Conservation (phyloP, 2,329 filamentous ascomycete genomes). For the Pestalotiopsis sp. region DNA sequence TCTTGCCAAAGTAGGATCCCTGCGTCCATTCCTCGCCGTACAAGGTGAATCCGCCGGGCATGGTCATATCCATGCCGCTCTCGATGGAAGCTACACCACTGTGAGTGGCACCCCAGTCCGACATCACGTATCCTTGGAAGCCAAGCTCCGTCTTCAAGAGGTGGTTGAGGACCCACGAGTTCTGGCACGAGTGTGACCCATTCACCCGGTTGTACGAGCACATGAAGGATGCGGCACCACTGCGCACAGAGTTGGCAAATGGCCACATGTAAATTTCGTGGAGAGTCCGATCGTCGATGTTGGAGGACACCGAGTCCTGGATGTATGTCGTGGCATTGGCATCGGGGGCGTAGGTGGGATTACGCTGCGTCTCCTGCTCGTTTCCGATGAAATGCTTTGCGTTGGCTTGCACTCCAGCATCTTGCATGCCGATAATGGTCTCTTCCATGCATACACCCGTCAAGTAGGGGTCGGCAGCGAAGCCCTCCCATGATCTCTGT, state of each 20-base stretch:
- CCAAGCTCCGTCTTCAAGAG: slow-evolving; percentile 48
- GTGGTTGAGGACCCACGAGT: slow-evolving; percentile 53
- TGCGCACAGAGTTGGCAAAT: slow-evolving; percentile 70
- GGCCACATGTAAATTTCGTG: slow-evolving; percentile 80
- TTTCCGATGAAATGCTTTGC: slow-evolving; percentile 40
- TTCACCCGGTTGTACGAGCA: slow-evolving; percentile 77
- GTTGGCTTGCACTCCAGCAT: slow-evolving; percentile 37
- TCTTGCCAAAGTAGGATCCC: slow-evolving; percentile 45
- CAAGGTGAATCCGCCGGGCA: slow-evolving; percentile 35
- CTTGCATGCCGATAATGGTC: slow-evolving; percentile 35
- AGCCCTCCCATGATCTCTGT: slow-evolving; percentile 65
- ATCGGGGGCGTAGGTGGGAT: slow-evolving; percentile 3
- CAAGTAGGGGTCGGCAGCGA: slow-evolving; percentile 66
- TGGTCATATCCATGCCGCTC: slow-evolving; percentile 42
- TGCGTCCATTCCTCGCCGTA: slow-evolving; percentile 29
- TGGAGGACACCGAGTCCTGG: slow-evolving; percentile 46
- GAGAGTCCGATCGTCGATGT: slow-evolving; percentile 72
- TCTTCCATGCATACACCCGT: slow-evolving; percentile 52
- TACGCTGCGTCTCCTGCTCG: slow-evolving; percentile 20
- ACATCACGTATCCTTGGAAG: slow-evolving; percentile 46
- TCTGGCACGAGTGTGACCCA: slow-evolving; percentile 78
- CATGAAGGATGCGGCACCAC: slow-evolving; percentile 65
- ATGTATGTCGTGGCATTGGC: slow-evolving; percentile 3
- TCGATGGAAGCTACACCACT: slow-evolving; percentile 35
- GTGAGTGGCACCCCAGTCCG: slow-evolving; percentile 37